Evolutionary conservation across 192 early-diverging fungal species (phyloP), one percentile per base, ranked within the genome.

Genomic region (Podila horticola): DNA sequence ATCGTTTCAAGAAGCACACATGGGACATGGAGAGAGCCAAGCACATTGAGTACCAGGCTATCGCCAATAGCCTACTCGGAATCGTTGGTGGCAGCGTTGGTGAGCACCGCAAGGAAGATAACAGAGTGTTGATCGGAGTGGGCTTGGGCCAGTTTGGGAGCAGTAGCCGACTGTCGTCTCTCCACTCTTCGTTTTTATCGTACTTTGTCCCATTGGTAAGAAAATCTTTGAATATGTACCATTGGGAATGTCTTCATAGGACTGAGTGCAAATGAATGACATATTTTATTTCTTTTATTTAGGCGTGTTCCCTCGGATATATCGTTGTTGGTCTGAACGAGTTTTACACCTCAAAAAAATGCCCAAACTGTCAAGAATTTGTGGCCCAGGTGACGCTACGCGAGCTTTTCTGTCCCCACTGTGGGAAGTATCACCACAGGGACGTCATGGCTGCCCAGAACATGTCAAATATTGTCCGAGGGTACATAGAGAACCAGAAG

Each of bases 21-120:
- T 74, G 31, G 65, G 73, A 68, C 17, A 38, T 33, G 55, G 24
- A 33, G 24, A 24, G 38, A 20, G 65, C 58, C 9, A 60, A 36
- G 73, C 65, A 74, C 7, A 3, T 17, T 6, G 72, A 74, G 19
- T 74, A 67, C 49, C 72, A 62, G 19, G 22, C 66, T 13, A 63
- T 74, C 9, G 72, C 72, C 15, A 28, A 48, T 10, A 67, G 60
- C 0, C 34, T 74, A 58, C 50, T 67, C 7, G 34, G 59, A 6
- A 67, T 67, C 12, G 59, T 74, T 2, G 65, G 66, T 12, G 66
- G 72, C 29, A 63, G 59, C 28, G 1, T 63, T 11, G 69, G 69
- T 0, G 19, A 8, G 11, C 12, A 26, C 4, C 57, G 69, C 48
- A 52, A 52, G 26, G 49, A 62, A 1, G 48, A 24, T 1, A 10